These are phyloP conservation scores for Penicillium manginii DNA, from an alignment of 495 filamentous ascomycete genomes.

Conservation along the genomic window DNA sequence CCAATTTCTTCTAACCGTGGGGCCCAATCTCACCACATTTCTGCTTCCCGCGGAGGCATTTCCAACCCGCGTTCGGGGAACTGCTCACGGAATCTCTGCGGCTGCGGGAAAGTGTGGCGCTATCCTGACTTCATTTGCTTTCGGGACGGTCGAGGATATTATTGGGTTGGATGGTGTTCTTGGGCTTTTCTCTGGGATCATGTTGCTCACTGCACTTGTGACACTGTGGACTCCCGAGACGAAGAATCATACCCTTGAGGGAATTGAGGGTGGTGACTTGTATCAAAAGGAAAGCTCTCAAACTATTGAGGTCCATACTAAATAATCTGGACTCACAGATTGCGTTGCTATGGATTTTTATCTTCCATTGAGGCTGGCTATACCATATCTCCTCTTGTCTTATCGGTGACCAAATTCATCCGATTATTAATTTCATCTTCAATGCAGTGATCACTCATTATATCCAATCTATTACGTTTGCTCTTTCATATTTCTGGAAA, in stretches of 20 bases:
- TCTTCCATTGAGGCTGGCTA: too few species aligned
- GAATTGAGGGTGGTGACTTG: constrained; percentile 30
- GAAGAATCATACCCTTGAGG: constrained; percentile 29
- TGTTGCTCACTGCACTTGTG: constrained; percentile 26
- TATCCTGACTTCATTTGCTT: constrained; percentile 31
- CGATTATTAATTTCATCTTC: too few species aligned
- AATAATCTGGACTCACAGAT: too few species aligned
- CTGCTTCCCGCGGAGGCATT: constrained; percentile 34
- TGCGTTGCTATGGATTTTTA: too few species aligned
- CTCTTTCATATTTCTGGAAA: too few species aligned
- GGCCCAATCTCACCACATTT: constrained; percentile 38
- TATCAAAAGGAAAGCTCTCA: not conserved
- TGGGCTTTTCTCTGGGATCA: constrained; percentile 34
- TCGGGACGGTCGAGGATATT: constrained; percentile 28
- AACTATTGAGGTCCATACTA: too few species aligned
- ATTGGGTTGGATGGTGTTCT: constrained; percentile 31
- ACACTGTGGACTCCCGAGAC: constrained; percentile 33
- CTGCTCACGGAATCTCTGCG: constrained; percentile 31
- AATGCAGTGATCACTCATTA: too few species aligned
- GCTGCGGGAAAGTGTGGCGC: constrained; percentile 32
- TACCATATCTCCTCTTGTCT: too few species aligned
- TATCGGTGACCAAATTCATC: too few species aligned
- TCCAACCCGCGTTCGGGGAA: constrained; percentile 31
- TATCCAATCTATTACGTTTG: too few species aligned
- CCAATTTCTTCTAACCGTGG: constrained; percentile 33